Evolutionary conservation across 148 eudicot genomes (phyloP).

Genomic region (Arbutus unedo): DNA sequence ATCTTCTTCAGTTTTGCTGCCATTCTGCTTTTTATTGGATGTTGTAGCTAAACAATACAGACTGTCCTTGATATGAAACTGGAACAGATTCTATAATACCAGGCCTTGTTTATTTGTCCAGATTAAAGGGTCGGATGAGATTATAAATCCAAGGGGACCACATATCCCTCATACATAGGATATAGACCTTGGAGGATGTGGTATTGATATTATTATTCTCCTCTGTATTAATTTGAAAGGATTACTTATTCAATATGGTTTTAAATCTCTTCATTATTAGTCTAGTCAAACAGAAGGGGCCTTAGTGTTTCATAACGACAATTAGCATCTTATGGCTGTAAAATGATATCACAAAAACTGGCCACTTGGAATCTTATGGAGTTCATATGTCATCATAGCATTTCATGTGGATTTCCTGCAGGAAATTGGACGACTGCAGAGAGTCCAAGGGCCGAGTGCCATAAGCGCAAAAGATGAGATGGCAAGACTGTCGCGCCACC

Average conservation of each 20-base stretch:
- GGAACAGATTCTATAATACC: not conserved
- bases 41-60: not conserved
- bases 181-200: not conserved
- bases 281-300: not conserved
- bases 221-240: not conserved
- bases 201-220: not conserved
- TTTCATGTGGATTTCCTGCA: constrained; percentile 26
- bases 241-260: not conserved
- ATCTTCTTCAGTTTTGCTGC: not conserved
- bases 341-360: not conserved
- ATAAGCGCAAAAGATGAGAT: constrained; percentile 96
- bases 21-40: not conserved
- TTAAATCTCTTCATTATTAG: not conserved
- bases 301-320: not conserved
- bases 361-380: not conserved
- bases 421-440: constrained; percentile 94
- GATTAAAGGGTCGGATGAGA: not conserved
- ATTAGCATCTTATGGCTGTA: not conserved
- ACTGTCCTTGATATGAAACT: not conserved
- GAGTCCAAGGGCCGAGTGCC: constrained; percentile 82
- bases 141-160: not conserved
- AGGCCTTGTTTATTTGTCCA: not conserved
- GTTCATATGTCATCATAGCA: not conserved
- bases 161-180: not conserved
- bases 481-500: constrained; percentile 85